Evolutionary conservation across 768 basidiomycete genomes (phyloP).

Genomic region (Daedalea quercina): DNA sequence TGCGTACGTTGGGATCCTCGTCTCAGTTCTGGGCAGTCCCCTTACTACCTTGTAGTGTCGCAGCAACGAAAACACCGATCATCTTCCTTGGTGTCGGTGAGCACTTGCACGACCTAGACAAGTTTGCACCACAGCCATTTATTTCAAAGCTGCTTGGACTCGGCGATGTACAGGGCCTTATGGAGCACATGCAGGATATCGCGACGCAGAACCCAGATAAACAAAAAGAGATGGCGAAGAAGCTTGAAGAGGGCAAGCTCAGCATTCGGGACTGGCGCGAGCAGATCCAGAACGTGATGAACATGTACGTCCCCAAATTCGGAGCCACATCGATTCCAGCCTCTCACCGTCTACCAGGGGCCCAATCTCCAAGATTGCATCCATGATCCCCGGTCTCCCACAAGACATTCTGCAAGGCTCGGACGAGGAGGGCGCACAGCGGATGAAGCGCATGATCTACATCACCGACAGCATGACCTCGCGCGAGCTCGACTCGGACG

Average conservation of each 20-base stretch:
- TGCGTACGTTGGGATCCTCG: constrained; percentile 56
- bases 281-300: constrained; percentile 96
- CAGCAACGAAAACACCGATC: constrained; percentile 97
- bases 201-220: constrained; percentile 92
- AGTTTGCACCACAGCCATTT: constrained; percentile 94
- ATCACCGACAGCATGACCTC: constrained; percentile 98
- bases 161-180: constrained; percentile 93
- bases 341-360: constrained; percentile 52
- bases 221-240: constrained; percentile 97
- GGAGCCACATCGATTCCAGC: neutral
- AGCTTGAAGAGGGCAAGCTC: constrained; percentile 93
- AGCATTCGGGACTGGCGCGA: constrained; percentile 97
- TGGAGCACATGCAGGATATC: constrained; percentile 98
- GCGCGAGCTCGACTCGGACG: constrained; percentile 91
- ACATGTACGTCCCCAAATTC: constrained; percentile 60
- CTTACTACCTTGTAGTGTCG: constrained; percentile 53
- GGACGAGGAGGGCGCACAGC: constrained; percentile 85
- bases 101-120: constrained; percentile 94
- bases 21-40: neutral
- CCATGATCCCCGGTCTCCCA: constrained; percentile 96
- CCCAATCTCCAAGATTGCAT: constrained; percentile 97
- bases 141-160: constrained; percentile 93
- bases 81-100: constrained; percentile 98
- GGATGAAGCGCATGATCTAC: constrained; percentile 97
- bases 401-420: constrained; percentile 87